A percentile compares a stretch with the other conserved stretches of the same genome.
phyloP scores from a whole-genome alignment of 805 yeast genomes.

The Naumovozyma castellii region DNA sequence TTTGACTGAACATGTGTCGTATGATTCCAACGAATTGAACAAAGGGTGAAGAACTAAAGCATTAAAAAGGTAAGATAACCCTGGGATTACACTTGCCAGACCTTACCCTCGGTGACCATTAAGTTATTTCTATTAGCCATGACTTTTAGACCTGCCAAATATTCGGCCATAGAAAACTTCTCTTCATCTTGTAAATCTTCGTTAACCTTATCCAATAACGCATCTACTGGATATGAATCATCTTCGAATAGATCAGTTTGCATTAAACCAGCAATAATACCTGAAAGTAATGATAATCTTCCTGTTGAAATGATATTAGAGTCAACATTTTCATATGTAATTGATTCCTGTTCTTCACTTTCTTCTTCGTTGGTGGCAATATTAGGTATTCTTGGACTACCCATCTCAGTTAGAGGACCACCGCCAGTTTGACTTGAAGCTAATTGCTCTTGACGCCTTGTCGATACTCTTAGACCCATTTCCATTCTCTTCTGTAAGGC shows the following conservation, averaged over 20 bases:
- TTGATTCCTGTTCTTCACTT: constrained; percentile 15
- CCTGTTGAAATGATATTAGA: constrained; percentile 39
- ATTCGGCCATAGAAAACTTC: constrained; percentile 37
- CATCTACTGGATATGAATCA: constrained; percentile 34
- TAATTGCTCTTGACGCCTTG: constrained; percentile 18
- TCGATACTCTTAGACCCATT: constrained; percentile 24
- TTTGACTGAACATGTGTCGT: too few species aligned
- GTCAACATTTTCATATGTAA: constrained; percentile 13
- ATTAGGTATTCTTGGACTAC: constrained; percentile 17
- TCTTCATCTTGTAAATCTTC: constrained; percentile 40
- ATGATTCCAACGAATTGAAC: too few species aligned
- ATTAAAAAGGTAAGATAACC: too few species aligned
- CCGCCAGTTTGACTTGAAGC: not conserved
- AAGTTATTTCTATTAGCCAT: constrained; percentile 38
- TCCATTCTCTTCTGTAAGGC: constrained; percentile 23
- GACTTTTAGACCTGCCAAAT: constrained; percentile 34
- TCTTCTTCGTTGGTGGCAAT: constrained; percentile 11
- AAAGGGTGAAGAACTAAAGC: too few species aligned
- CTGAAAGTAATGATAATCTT: constrained; percentile 39
- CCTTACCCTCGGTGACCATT: constrained; percentile 40
- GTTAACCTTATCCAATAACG: constrained; percentile 36
- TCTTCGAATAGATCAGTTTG: constrained; percentile 37
- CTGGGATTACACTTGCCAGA: constrained; percentile 34
- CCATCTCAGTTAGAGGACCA: constrained; percentile 21
- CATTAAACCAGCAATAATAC: constrained; percentile 39